Percentiles rank a stretch among this genome's conserved stretches.
These are phyloP conservation scores for Tricholoma hemisulphureum DNA, from an alignment of 768 basidiomycete genomes.

Conservation along the genomic window DNA sequence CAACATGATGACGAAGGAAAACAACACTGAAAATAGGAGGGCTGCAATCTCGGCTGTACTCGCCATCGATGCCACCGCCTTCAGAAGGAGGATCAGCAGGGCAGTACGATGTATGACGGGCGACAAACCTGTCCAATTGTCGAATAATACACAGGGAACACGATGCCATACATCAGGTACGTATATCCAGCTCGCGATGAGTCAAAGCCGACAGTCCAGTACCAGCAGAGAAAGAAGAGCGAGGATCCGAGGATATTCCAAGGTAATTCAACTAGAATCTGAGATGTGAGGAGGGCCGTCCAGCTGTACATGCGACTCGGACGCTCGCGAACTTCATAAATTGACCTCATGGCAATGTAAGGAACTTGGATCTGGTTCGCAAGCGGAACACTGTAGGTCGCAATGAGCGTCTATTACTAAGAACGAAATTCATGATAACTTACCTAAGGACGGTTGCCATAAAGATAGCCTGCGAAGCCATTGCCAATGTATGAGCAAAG, in stretches of 20 bases:
- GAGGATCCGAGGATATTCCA: slow-evolving; percentile 64
- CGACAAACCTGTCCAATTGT: slow-evolving; percentile 46
- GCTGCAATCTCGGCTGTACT: slow-evolving; percentile 60
- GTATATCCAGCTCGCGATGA: slow-evolving; percentile 55
- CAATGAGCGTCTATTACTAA: too few species aligned
- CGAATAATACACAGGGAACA: slow-evolving; percentile 65
- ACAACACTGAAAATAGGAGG: slow-evolving; percentile 55
- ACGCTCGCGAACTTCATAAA: slow-evolving; percentile 69
- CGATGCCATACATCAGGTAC: slow-evolving; percentile 52
- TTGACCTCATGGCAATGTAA: slow-evolving; percentile 55
- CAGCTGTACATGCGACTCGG: slow-evolving; percentile 65
- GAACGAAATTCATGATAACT: not conserved
- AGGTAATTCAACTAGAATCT: slow-evolving; percentile 57
- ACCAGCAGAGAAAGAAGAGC: slow-evolving; percentile 71
- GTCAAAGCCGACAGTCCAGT: slow-evolving; percentile 66
- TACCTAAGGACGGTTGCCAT: slow-evolving; percentile 50
- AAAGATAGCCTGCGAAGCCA: slow-evolving; percentile 44
- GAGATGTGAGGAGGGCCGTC: slow-evolving; percentile 56
- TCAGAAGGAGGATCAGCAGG: not conserved
- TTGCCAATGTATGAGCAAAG: slow-evolving; percentile 4
- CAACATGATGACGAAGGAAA: slow-evolving; percentile 49
- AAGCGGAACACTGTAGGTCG: slow-evolving; percentile 43
- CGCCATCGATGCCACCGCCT: slow-evolving; percentile 57
- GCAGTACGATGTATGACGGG: not conserved
- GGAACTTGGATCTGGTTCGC: slow-evolving; percentile 64